Evolutionary conservation across 352 stramenopile species (phyloP).

Genomic region (Saprolegnia diclina): DNA sequence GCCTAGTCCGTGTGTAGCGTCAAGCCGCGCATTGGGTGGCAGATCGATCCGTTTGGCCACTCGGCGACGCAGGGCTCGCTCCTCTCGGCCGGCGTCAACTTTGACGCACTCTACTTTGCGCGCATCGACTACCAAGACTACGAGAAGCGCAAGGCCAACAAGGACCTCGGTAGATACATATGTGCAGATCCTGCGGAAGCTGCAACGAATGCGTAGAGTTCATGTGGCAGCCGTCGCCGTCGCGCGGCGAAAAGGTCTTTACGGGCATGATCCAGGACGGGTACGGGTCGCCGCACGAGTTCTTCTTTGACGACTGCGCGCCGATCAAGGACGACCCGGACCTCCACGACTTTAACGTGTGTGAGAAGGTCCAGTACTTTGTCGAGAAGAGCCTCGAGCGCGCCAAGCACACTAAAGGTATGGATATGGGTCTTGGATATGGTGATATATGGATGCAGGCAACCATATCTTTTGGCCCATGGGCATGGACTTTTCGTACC

Average conservation of each 20-base stretch:
- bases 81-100: constrained; percentile 87
- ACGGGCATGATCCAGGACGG: constrained; percentile 83
- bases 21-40: constrained; percentile 94
- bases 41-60: constrained; percentile 97
- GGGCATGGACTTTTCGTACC: constrained; percentile 93
- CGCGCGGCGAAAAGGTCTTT: constrained; percentile 81
- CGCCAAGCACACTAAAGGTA: constrained; percentile 53
- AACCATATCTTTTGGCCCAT: constrained; percentile 88
- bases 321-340: constrained; percentile 82
- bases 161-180: constrained; percentile 41
- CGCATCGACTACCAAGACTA: constrained; percentile 98
- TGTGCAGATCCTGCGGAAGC: background rate
- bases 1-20: constrained; percentile 35
- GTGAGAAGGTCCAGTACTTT: constrained; percentile 80
- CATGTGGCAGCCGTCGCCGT: constrained; percentile 91
- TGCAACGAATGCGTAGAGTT: constrained; percentile 77
- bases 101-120: constrained; percentile 96
- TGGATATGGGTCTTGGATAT: too few species aligned
- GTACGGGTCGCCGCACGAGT: constrained; percentile 68
- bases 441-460: constrained; percentile 24
- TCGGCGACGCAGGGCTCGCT: constrained; percentile 89
- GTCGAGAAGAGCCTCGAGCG: constrained; percentile 67
- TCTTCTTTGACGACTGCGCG: constrained; percentile 66
- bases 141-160: constrained; percentile 72
- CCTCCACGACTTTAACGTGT: constrained; percentile 88